Base-by-base conservation (phyloP, 2,329 filamentous ascomycete species). In the Fusarium sp. region DNA sequence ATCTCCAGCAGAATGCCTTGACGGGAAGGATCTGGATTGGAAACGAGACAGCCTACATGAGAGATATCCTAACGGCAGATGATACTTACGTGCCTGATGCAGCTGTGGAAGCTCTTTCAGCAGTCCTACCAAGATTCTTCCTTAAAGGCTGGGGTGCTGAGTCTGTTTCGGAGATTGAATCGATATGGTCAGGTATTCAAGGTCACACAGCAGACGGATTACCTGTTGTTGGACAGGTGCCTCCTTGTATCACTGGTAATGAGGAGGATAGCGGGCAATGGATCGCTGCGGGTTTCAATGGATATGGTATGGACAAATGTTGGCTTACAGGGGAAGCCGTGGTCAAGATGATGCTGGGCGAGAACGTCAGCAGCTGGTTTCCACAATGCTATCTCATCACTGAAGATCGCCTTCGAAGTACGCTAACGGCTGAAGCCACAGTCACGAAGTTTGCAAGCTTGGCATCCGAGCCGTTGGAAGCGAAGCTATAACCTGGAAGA, bases 281-380 rank as follows among this genome's bases (percentile, higher is more conserved):
- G 83, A 79, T 86, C 10, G 76, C 81, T 3, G 83, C 82, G 0
- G 84, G 82, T 0, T 86, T 82, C 65, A 79, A 76, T 40, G 84
- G 84, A 12, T 81, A 84, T 10, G 84, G 84, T 4, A 85, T 86
- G 83, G 80, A 81, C 4, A 82, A 81, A 71, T 81, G 82, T 5
- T 86, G 84, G 83, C 75, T 83, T 8, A 82, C 77, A 44, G 84
- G 83, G 0, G 78, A 78, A 23, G 83, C 83, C 7, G 41, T 77
- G 5, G 75, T 69, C 0, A 67, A 57, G 11, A 75, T 76, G 70
- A 57, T 71, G 4, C 38, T 76, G 8, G 74, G 72, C 12, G 65
- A 73, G 13, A 71, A 73, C 0, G 75, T 71, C 6, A 62, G 51
- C 3, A 66, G 40, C 7, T 77, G 70, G 70, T 69, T 72, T 45